Conservation (phyloP, 2,329 filamentous ascomycete genomes). For the Acarospora socialis region DNA sequence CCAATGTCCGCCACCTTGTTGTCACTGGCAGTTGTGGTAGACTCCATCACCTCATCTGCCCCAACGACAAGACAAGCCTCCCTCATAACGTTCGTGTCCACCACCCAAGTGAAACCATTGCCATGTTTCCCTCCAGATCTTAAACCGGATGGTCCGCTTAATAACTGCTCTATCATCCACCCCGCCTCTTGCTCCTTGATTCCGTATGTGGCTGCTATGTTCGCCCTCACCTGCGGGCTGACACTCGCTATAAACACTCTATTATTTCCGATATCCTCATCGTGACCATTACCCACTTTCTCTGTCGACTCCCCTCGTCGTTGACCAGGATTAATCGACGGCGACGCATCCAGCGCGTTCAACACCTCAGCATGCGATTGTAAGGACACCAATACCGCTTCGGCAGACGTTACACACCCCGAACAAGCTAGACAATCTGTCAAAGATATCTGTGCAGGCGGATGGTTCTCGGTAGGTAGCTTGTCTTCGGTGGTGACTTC, state of each 20-base stretch:
- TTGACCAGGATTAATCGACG: conserved; percentile 25
- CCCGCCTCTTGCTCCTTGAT: conserved; percentile 61
- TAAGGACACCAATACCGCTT: conserved; percentile 88
- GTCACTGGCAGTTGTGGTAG: conserved; percentile 13
- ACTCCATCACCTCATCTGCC: conserved; percentile 52
- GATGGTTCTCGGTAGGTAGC: conserved; percentile 40
- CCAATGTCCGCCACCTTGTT: conserved; percentile 10
- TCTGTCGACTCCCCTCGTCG: conserved; percentile 28
- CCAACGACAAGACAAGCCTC: conserved; percentile 72
- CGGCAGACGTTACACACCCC: conserved; percentile 91
- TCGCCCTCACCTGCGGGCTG: conserved; percentile 80
- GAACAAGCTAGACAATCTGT: conserved; percentile 97
- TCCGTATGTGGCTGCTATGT: conserved; percentile 69
- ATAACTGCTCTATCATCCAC: conserved; percentile 66
- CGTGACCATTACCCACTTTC: conserved; percentile 42
- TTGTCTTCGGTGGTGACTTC: conserved; percentile 93
- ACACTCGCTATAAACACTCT: conserved; percentile 85
- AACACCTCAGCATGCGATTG: conserved; percentile 91
- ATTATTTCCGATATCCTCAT: conserved; percentile 29
- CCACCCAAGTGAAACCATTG: conserved; percentile 74
- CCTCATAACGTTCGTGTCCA: conserved; percentile 75
- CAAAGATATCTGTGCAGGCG: conserved; percentile 81
- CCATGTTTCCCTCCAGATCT: conserved; percentile 54
- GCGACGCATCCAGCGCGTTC: conserved; percentile 55
- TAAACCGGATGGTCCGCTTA: conserved; percentile 57